Base-by-base conservation (phyloP, 768 basidiomycete genomes). In the Candolleomyces efflorescens region DNA sequence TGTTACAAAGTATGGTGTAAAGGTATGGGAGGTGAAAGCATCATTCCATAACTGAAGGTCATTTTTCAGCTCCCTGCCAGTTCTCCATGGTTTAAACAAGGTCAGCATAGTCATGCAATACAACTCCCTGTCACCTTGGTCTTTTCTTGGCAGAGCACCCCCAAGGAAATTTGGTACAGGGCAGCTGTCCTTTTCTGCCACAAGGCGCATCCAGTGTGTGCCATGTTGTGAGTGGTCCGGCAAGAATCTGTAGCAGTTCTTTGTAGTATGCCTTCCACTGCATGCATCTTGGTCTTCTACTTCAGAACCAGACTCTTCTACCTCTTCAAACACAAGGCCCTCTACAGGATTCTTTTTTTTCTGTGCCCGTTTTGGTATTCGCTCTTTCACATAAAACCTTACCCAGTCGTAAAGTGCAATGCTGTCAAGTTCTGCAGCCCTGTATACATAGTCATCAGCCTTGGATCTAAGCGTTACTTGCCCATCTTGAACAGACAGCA, bases 371-470 rank as follows among this genome's bases (percentile, higher is more conserved):
- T 39, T 44, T 10, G 24, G 15, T 13, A 48, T 54, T 44, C 46
- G 55, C 57, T 45, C 49, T 43, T 62, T 64, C 5, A 56, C 52
- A 41, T 56, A 67, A n/a, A 37, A 44, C 10, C 62, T 59, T 2
- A 64, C 53, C 68, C 68, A 74, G 5, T 72, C 65, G 62, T 73
- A 72, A 3, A 73, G 26, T 11, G 36, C 53, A 37, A 71, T 39
- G n/a, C 58, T 5, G 12, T 61, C 52, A 46, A 66, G 63, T 12
- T 46, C 56, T 2, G 26, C 12, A 2, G 68, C 60, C 9, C 70
- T 12, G 54, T 67, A 69, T 3, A 67, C 69, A 55, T 77, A 75
- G 54, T 77, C 72, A 61, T 69, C 60, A 0, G 73, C 62, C 41
- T 59, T 58, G 5, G 70, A 71, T 15, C 68, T 54, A 0, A 65